Evolutionary conservation across 73 alveolate genomes (phyloP).

Genomic region (Paramecium bursaria): DNA sequence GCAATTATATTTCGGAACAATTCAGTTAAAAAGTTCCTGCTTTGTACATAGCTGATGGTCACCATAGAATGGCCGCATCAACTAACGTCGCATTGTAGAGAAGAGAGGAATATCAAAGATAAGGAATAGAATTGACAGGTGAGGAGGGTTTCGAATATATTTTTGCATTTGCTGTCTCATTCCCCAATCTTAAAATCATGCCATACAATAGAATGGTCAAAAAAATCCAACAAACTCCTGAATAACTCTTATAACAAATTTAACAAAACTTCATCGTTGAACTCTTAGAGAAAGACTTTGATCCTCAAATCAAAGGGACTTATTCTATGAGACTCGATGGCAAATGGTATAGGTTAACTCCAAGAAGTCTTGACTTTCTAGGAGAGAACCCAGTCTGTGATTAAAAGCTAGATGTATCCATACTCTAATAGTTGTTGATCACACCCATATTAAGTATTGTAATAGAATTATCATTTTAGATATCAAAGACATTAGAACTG

Average conservation of each 20-base stretch:
- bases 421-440: background rate
- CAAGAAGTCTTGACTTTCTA: background rate
- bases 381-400: background rate
- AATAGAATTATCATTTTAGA: conserved; percentile 26
- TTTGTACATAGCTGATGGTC: conserved; percentile 89
- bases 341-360: conserved; percentile 27
- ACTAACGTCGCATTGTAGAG: conserved; percentile 75
- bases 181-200: conserved; percentile 70
- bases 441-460: background rate
- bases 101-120: conserved; percentile 68
- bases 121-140: conserved; percentile 73
- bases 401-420: background rate
- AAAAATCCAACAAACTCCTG: background rate
- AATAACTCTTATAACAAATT: background rate
- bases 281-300: background rate
- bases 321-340: background rate
- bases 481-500: conserved; percentile 50
- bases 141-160: conserved; percentile 78
- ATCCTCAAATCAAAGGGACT: background rate
- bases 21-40: conserved; percentile 66
- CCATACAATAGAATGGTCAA: conserved; percentile 79
- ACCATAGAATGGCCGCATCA: conserved; percentile 89
- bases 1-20: conserved; percentile 55
- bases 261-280: too few species aligned
- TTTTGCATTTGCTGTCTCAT: conserved; percentile 79